phyloP scores from a whole-genome alignment of 2,329 filamentous ascomycete genomes.

The Alternaria alternata region DNA sequence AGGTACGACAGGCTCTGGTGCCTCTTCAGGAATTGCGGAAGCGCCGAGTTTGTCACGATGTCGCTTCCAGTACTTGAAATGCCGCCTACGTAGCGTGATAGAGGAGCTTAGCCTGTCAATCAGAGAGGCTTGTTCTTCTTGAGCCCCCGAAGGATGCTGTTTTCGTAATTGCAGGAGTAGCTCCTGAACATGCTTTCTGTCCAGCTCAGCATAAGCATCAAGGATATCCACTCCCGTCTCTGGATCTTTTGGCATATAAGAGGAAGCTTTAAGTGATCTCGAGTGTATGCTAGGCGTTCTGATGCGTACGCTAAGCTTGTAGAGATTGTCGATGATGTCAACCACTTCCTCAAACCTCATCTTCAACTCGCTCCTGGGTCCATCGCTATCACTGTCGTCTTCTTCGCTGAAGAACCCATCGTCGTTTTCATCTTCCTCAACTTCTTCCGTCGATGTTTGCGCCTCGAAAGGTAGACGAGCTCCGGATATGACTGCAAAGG shows the following conservation, averaged over 20 bases:
- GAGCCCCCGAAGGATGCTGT: constrained; percentile 11
- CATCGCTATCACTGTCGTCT: constrained; percentile 27
- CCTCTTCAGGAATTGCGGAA: constrained; percentile 35
- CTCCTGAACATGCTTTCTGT: constrained; percentile 41
- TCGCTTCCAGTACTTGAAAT: constrained; percentile 51
- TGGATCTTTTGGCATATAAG: constrained; percentile 45
- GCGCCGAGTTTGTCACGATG: constrained; percentile 47
- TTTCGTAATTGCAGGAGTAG: constrained; percentile 37
- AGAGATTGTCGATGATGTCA: constrained; percentile 50
- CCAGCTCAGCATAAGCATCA: constrained; percentile 41
- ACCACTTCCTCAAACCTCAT: constrained; percentile 49
- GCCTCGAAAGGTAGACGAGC: constrained; percentile 46
- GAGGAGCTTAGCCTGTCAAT: constrained; percentile 37
- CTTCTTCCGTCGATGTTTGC: constrained; percentile 26
- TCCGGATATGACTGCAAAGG: constrained; percentile 38
- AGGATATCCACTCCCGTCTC: constrained; percentile 48
- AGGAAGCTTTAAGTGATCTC: constrained; percentile 47
- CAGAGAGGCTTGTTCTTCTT: constrained; percentile 32
- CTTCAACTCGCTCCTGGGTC: constrained; percentile 40
- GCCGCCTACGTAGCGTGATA: constrained; percentile 46
- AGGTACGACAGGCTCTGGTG: background rate
- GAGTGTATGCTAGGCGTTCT: constrained; percentile 45
- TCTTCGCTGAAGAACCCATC: constrained; percentile 39
- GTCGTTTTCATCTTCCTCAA: constrained; percentile 33
- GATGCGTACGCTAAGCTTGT: constrained; percentile 50